Evolutionary conservation across 768 basidiomycete genomes (phyloP).

Genomic region (Royoungia palumana): DNA sequence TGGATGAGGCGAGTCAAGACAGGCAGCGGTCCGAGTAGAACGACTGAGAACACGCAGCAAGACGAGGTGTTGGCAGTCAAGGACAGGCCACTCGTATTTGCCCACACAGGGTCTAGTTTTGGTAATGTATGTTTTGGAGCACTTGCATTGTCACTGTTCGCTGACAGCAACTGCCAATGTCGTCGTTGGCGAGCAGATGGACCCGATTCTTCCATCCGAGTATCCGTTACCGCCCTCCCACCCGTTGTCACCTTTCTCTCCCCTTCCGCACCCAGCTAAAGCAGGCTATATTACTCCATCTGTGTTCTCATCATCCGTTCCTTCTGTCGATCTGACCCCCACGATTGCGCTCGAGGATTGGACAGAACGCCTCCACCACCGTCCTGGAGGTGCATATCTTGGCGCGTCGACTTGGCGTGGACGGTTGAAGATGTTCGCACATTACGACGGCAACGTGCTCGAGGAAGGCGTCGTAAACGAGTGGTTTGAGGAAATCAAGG

Average conservation of each 20-base stretch:
- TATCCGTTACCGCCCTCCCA: slow-evolving; percentile 28
- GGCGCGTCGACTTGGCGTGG: slow-evolving; percentile 36
- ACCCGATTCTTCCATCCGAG: slow-evolving; percentile 32
- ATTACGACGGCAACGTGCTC: slow-evolving; percentile 47
- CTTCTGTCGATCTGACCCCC: not conserved
- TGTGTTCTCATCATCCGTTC: not conserved
- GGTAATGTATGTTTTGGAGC: slow-evolving; percentile 27
- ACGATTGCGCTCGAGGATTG: slow-evolving; percentile 10
- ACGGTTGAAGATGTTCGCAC: slow-evolving; percentile 33
- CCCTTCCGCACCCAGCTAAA: slow-evolving; percentile 11
- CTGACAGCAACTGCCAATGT: no score
- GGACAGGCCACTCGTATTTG: slow-evolving; percentile 6
- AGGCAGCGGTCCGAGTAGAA: no score
- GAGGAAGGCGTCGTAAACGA: slow-evolving; percentile 39
- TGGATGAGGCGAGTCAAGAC: slow-evolving; percentile 18
- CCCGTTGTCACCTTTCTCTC: slow-evolving; percentile 19
- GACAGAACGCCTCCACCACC: slow-evolving; percentile 34
- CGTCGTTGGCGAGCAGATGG: slow-evolving; percentile 25
- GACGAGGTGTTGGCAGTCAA: slow-evolving; percentile 2
- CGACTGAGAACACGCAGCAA: not conserved
- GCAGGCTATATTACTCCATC: slow-evolving; percentile 5
- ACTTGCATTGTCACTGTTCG: no score
- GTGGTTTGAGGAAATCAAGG: slow-evolving; percentile 46
- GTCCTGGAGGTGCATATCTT: slow-evolving; percentile 44
- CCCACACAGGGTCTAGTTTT: slow-evolving; percentile 14